Evolutionary conservation across 2,329 filamentous ascomycete genomes (phyloP).

Genomic region (Berkeleyomyces rouxiae): DNA sequence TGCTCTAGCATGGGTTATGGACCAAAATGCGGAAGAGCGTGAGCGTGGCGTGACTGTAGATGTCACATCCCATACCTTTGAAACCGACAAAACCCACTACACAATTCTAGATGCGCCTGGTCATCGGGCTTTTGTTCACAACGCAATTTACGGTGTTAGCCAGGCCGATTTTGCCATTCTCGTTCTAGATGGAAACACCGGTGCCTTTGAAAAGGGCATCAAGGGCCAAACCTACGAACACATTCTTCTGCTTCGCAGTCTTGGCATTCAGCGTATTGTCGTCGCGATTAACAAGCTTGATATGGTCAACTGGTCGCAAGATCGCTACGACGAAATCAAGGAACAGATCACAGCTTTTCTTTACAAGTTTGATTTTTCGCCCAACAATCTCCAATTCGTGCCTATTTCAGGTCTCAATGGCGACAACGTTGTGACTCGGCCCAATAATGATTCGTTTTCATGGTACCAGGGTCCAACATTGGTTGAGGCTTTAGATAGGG

Average conservation of each 20-base stretch:
- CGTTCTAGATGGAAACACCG: constrained; percentile 79
- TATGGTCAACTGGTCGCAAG: constrained; percentile 64
- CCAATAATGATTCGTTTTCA: constrained; percentile 27
- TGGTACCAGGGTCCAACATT: constrained; percentile 77
- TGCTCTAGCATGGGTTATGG: constrained; percentile 90
- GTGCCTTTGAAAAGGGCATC: constrained; percentile 83
- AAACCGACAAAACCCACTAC: constrained; percentile 72
- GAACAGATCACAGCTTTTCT: constrained; percentile 74
- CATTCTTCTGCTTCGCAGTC: constrained; percentile 71
- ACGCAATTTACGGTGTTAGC: constrained; percentile 95
- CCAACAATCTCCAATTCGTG: constrained; percentile 69
- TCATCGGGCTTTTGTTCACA: constrained; percentile 90
- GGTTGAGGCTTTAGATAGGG: constrained; percentile 70
- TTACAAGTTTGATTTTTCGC: constrained; percentile 61
- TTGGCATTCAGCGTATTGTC: constrained; percentile 76
- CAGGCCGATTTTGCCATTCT: constrained; percentile 92
- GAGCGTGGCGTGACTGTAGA: constrained; percentile 88
- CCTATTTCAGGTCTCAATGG: constrained; percentile 81
- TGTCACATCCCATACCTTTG: constrained; percentile 87
- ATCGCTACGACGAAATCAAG: constrained; percentile 69
- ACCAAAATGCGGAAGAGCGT: constrained; percentile 79
- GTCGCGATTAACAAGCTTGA: constrained; percentile 95
- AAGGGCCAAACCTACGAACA: constrained; percentile 93
- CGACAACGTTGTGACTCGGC: constrained; percentile 58
- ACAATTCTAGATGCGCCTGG: constrained; percentile 93